Evolutionary conservation across 306 rosid species (phyloP).

Genomic region (Cucurbita pepo): DNA sequence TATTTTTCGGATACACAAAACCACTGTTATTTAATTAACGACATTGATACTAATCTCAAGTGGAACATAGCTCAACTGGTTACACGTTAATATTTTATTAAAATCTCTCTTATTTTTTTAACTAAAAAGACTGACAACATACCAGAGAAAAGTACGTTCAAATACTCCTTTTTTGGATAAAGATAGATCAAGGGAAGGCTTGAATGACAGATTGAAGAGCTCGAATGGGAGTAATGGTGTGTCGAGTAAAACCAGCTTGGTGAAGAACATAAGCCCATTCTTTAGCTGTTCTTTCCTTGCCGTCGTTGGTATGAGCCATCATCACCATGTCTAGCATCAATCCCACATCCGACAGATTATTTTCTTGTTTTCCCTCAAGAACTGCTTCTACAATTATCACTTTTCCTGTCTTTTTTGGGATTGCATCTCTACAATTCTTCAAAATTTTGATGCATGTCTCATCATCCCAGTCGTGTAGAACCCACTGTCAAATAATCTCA

Average conservation of each 20-base stretch:
- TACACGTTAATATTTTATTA: no score
- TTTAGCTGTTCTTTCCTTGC: neutral
- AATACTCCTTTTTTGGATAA: no score
- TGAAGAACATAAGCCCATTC: constrained; percentile 49
- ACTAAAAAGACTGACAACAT: no score
- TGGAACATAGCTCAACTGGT: no score
- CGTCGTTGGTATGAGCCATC: neutral
- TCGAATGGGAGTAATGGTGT: constrained; percentile 16
- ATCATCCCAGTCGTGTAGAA: constrained; percentile 47
- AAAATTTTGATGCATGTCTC: constrained; percentile 39
- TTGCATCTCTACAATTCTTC: constrained; percentile 30
- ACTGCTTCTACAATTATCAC: constrained; percentile 37
- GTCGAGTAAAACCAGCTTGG: constrained; percentile 31
- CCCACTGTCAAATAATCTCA: no score
- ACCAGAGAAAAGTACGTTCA: no score
- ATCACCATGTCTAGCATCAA: constrained; percentile 43
- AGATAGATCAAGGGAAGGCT: no score
- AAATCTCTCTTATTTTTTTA: no score
- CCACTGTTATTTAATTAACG: no score
- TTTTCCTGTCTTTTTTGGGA: constrained; percentile 34
- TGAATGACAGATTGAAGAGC: constrained; percentile 29
- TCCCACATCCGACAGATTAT: constrained; percentile 20
- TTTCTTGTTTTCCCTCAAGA: constrained; percentile 11
- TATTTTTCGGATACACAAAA: no score
- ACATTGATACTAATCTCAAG: no score